Conservation (phyloP, 371 early-diverging fungal species). For the Syncephalastrum racemosum region DNA sequence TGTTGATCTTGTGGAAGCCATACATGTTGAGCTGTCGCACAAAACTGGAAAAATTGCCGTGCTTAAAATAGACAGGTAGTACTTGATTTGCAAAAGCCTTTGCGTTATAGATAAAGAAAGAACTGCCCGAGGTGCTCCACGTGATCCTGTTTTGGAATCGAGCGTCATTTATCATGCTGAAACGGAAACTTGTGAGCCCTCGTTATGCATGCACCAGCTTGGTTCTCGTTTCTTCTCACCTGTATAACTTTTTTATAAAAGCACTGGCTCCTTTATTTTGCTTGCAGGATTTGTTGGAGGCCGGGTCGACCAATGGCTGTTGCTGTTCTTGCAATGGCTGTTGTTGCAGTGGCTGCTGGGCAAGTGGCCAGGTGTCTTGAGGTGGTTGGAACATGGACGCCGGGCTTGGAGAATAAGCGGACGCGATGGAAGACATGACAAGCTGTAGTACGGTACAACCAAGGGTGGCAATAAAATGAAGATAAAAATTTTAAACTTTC, state of each 20-base stretch:
- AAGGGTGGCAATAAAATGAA: no score
- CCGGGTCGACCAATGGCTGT: background rate
- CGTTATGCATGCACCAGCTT: background rate
- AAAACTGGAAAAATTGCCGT: slow-evolving; percentile 92
- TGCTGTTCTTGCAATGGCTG: slow-evolving; percentile 18
- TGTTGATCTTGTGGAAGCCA: slow-evolving; percentile 88
- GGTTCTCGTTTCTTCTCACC: slow-evolving; percentile 22
- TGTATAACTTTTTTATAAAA: slow-evolving; percentile 33
- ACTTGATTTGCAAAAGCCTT: slow-evolving; percentile 83
- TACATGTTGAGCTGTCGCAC: slow-evolving; percentile 95
- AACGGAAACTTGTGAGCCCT: background rate
- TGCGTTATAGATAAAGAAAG: slow-evolving; percentile 66
- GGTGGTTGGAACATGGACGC: no score
- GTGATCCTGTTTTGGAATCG: slow-evolving; percentile 67
- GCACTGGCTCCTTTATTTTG: slow-evolving; percentile 18
- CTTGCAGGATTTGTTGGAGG: background rate
- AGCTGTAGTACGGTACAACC: no score
- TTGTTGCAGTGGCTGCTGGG: slow-evolving; percentile 1
- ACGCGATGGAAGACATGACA: no score
- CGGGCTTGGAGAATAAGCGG: no score
- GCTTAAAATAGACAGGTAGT: slow-evolving; percentile 89
- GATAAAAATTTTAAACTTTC: no score
- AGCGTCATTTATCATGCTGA: slow-evolving; percentile 73
- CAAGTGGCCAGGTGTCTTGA: no score
- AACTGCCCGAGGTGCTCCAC: slow-evolving; percentile 76